Evolutionary conservation across 2,329 filamentous ascomycete genomes (phyloP), one percentile per base, ranked within the genome.

Genomic region (Exophiala sideris): DNA sequence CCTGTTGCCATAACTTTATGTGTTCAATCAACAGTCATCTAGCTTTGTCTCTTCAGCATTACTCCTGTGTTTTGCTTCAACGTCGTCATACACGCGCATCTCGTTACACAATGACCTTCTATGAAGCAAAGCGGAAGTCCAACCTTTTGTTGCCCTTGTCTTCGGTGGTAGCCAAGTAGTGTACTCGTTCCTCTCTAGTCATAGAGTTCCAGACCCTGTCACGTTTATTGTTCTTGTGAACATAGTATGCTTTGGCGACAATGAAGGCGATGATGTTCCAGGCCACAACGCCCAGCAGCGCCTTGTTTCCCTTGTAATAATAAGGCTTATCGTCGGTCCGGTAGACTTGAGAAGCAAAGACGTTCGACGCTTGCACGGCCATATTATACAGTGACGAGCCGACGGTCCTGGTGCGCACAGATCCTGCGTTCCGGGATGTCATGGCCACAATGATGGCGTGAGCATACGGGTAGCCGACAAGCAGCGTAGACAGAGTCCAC

Each of bases 381-480:
- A 76, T 76, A 46, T 76, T 76, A 56, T 76, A 76, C 20, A 76
- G 32, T 1, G 74, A 73, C n/a, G 82, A 79, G 0, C 81, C 81
- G 1, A 88, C 81, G 1, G 84, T 81, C 5, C 84, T 73, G 5
- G 80, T 82, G 9, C 83, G 75, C 8, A 87, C 82, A 1, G 78
- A 75, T 58, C 84, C 83, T 2, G 82, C 79, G 63, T 87, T 87
- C 48, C 82, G 76, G 2, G 80, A 83, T 1, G 78, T 83, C 68
- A 82, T 79, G 0, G 77, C 82, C 0, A 85, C 83, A 1, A 83
- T 68, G 29, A 85, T 79, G 0, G 83, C 80, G 62, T 85, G 77
- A 57, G 72, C 78, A 62, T 83, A 83, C 0, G 81, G 81, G 52
- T 82, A 81, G 0, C 76, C 76, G 1, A 80, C 66, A 1, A 83